Percentiles rank a stretch among this genome's conserved stretches.
Conservation (phyloP, 306 rosid genomes). For the Trifolium dubium region DNA sequence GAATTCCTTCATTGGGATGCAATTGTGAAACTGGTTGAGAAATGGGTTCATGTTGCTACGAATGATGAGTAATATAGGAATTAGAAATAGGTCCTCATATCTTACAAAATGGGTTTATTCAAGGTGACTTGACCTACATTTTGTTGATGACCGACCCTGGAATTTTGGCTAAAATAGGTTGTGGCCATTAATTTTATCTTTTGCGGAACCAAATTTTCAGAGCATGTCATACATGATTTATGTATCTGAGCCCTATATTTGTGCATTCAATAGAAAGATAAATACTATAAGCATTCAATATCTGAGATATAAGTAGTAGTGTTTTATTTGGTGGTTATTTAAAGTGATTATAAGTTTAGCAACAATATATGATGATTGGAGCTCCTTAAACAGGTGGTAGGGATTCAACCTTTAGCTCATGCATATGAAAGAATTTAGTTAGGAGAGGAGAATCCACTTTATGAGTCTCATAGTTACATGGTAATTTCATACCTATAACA, state of each 20-base stretch:
- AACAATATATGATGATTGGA: no score
- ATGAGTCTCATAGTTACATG: no score
- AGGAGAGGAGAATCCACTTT: no score
- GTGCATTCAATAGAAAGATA: slow-evolving; percentile 1
- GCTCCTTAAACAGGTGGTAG: no score
- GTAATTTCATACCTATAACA: no score
- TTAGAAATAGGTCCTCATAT: slow-evolving; percentile 43
- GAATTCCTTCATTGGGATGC: slow-evolving; percentile 28
- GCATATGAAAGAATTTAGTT: no score
- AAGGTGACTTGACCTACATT: slow-evolving; percentile 39
- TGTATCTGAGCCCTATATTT: slow-evolving; percentile 39
- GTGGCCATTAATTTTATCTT: slow-evolving; percentile 16
- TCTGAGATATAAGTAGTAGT: slow-evolving; percentile 17
- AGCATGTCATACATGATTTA: slow-evolving; percentile 8
- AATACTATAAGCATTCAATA: not conserved
- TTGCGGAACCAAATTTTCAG: slow-evolving; percentile 24
- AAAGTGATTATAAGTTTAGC: not conserved
- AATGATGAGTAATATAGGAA: slow-evolving; percentile 41
- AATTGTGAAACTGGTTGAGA: slow-evolving; percentile 5
- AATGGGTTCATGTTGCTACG: slow-evolving; percentile 41
- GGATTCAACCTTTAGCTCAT: no score
- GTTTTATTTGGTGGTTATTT: not conserved
- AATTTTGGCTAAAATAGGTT: slow-evolving; percentile 29
- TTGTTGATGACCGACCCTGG: slow-evolving; percentile 43
- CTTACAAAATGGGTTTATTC: slow-evolving; percentile 38